Conservation (phyloP, 139 green algal genomes). For the Edaphochlamys debaryana region DNA sequence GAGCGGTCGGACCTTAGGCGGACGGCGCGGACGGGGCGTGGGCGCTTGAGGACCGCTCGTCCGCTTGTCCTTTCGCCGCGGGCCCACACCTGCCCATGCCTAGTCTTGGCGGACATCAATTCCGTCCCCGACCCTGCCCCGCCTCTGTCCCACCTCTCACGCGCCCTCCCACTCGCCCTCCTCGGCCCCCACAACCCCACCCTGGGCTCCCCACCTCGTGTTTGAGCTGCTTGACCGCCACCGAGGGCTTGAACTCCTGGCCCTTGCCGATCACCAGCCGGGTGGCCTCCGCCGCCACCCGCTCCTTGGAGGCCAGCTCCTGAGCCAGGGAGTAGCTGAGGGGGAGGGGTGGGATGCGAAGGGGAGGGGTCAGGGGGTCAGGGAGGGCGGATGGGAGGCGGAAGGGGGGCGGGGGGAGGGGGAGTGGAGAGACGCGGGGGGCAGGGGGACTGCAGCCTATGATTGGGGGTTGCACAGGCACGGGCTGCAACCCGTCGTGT, state of each 20-base stretch:
- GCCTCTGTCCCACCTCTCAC: background rate
- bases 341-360: background rate
- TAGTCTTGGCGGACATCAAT: no score
- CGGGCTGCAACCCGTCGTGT: no score
- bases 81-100: no score
- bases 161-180: background rate
- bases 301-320: constrained; percentile 58
- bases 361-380: no score
- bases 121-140: no score
- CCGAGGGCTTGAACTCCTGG: constrained; percentile 52
- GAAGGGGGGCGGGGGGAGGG: no score
- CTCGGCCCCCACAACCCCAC: background rate
- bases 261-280: constrained; percentile 48
- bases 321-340: constrained; percentile 48
- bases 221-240: constrained; percentile 7
- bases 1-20: background rate
- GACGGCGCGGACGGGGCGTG: background rate
- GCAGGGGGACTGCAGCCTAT: no score
- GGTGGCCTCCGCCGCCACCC: constrained; percentile 57
- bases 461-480: no score
- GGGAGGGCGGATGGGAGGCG: no score
- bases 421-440: no score
- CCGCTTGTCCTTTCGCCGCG: no score
- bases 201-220: background rate
- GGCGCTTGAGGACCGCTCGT: no score